Evolutionary conservation across 306 rosid species (phyloP).

Genomic region (Gillenia trifoliata): DNA sequence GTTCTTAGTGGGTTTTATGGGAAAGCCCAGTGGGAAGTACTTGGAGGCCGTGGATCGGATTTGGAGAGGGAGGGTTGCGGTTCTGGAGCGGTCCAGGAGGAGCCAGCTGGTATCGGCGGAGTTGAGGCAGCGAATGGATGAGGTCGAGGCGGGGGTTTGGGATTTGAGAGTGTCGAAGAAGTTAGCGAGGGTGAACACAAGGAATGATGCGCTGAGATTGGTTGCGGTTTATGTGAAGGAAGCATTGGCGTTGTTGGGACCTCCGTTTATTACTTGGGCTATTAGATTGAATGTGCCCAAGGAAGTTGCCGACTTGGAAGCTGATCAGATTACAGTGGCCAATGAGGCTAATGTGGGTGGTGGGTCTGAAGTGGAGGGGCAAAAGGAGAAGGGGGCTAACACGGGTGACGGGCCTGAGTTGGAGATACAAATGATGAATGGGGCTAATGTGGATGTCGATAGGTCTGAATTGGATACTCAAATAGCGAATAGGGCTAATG

Average conservation of each 20-base stretch:
- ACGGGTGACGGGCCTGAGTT: not conserved
- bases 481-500: not conserved
- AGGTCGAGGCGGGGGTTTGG: constrained; percentile 55
- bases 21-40: constrained; percentile 33
- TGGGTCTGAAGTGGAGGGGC: not conserved
- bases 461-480: constrained; percentile 2
- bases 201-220: constrained; percentile 43
- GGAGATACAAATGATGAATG: not conserved
- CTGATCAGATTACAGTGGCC: not conserved
- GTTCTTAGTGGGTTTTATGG: constrained; percentile 27
- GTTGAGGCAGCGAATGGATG: constrained; percentile 36
- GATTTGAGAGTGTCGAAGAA: constrained; percentile 38
- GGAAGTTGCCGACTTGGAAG: not conserved
- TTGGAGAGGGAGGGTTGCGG: constrained; percentile 52
- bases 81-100: constrained; percentile 18
- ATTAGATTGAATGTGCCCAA: constrained; percentile 13
- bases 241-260: constrained; percentile 55
- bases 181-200: constrained; percentile 38
- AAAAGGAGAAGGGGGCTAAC: not conserved
- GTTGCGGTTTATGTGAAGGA: constrained; percentile 44
- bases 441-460: not conserved
- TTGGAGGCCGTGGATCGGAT: constrained; percentile 44
- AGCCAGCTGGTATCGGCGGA: constrained; percentile 35
- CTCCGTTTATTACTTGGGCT: constrained; percentile 37
- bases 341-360: not conserved